Evolutionary conservation across 192 early-diverging fungal genomes (phyloP).

Genomic region (Backusella mclennaniae): DNA sequence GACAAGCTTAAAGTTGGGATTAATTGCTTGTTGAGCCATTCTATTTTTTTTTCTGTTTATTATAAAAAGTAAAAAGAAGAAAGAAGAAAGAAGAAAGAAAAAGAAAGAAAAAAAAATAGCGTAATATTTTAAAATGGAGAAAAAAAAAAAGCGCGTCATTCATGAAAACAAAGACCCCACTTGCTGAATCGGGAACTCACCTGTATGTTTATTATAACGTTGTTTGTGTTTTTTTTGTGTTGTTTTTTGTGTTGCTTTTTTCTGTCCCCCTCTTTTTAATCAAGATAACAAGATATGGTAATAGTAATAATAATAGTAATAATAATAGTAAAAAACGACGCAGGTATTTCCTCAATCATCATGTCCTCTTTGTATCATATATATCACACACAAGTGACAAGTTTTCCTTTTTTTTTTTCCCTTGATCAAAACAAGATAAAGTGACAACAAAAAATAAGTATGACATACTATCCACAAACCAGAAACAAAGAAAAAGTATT

Average conservation of each 20-base stretch:
- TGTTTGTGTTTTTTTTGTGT: background rate
- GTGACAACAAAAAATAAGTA: too few species aligned
- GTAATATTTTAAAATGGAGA: background rate
- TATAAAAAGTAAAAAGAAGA: background rate
- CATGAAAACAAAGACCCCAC: background rate
- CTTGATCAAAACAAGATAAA: background rate
- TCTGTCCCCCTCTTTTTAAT: background rate
- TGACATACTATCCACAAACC: too few species aligned
- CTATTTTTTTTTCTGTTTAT: background rate
- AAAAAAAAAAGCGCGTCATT: background rate
- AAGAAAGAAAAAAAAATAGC: background rate
- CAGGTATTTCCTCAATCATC: background rate
- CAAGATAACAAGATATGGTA: background rate
- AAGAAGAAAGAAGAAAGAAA: background rate
- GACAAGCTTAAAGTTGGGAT: slow-evolving; percentile 84
- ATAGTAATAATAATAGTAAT: background rate
- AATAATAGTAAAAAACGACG: background rate
- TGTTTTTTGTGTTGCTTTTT: background rate
- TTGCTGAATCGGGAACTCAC: background rate
- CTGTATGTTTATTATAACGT: background rate
- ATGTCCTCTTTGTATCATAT: background rate
- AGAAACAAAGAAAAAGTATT: too few species aligned
- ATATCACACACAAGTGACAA: background rate
- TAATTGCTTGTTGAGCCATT: slow-evolving; percentile 36
- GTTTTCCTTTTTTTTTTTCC: background rate